Percentiles rank a stretch among this genome's conserved stretches.
Conservation (phyloP, 768 basidiomycete genomes). For the Rhizopogon salebrosus region DNA sequence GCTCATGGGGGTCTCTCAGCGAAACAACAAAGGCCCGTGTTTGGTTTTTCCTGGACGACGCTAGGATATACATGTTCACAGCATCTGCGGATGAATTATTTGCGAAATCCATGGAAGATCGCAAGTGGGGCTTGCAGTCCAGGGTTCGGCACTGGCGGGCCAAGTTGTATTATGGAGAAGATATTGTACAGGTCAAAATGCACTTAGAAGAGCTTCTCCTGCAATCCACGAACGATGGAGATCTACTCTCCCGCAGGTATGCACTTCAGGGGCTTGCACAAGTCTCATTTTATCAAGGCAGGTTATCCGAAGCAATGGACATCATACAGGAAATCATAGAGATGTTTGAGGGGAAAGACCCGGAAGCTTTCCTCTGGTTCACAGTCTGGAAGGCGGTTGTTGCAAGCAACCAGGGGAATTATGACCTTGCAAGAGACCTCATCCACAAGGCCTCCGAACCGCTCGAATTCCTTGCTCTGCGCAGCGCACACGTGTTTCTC, state of each 20-base stretch:
- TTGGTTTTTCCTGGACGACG: background rate
- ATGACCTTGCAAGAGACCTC: background rate
- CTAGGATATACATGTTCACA: background rate
- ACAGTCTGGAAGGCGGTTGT: background rate
- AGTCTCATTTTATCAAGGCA: background rate
- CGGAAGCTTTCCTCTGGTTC: background rate
- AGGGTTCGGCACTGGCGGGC: background rate
- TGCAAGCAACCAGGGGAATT: background rate
- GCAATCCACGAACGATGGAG: too few relatives aligned
- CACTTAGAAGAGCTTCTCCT: background rate
- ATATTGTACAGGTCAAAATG: background rate
- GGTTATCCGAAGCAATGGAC: background rate
- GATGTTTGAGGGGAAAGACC: background rate
- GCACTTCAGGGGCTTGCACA: background rate
- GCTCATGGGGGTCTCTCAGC: background rate
- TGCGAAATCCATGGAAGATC: background rate
- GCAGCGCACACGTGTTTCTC: background rate
- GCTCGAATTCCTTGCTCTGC: background rate
- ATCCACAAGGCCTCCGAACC: background rate
- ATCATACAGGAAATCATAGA: background rate
- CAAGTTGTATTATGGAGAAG: background rate
- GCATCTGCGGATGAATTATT: background rate
- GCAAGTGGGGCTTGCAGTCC: background rate
- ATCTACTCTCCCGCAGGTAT: background rate
- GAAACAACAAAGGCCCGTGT: background rate